Conservation (phyloP, 139 green algal genomes). For the Penium margaritaceum region DNA sequence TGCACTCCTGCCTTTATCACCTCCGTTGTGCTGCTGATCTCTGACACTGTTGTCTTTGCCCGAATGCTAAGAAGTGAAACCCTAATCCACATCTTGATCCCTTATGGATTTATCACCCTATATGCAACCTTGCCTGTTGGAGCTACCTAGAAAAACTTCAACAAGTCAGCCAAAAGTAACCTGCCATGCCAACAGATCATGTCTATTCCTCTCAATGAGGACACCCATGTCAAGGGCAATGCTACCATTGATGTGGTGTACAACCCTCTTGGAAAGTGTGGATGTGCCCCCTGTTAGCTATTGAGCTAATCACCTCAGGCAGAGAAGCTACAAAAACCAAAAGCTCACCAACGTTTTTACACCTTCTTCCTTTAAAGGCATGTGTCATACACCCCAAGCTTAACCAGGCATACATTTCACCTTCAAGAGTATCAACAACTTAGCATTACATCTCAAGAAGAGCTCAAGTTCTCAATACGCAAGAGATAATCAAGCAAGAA, state of each 20-base stretch:
- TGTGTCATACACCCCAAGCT: no score
- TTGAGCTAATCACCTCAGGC: no score
- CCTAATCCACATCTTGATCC: slow-evolving; percentile 67
- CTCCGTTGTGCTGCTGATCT: slow-evolving; percentile 84
- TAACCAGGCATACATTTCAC: no score
- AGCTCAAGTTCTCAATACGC: no score
- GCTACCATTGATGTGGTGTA: slow-evolving; percentile 97
- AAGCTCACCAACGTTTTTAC: no score
- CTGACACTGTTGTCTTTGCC: slow-evolving; percentile 87
- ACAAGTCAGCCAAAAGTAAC: slow-evolving; percentile 84
- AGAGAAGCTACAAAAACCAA: no score
- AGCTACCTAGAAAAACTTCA: slow-evolving; percentile 94
- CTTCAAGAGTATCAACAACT: no score
- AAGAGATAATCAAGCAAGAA: no score
- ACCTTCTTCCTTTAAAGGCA: no score
- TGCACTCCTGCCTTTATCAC: slow-evolving; percentile 89
- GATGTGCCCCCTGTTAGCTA: slow-evolving; percentile 92
- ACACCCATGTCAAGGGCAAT: slow-evolving; percentile 93
- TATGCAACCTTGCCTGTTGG: slow-evolving; percentile 89
- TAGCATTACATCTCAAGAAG: no score
- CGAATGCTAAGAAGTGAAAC: slow-evolving; percentile 70
- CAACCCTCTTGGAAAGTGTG: slow-evolving; percentile 97
- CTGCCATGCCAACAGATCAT: slow-evolving; percentile 99
- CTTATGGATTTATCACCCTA: slow-evolving; percentile 79
- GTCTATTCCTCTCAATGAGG: slow-evolving; percentile 92